Evolutionary conservation across 1,284 basidiomycete genomes (phyloP).

Genomic region (Stereum hirsutum): DNA sequence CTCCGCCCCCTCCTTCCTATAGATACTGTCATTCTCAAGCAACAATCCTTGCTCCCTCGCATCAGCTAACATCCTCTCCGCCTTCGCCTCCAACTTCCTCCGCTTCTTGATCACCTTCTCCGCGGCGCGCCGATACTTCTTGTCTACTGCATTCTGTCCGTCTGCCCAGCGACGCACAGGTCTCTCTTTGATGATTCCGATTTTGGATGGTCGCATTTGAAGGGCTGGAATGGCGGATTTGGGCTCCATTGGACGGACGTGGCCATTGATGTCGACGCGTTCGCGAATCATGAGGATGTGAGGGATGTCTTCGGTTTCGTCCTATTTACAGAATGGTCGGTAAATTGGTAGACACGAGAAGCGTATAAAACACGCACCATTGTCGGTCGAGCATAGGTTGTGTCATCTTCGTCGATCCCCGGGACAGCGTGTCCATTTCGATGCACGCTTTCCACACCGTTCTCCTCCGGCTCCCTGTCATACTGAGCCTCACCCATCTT

Average conservation of each 20-base stretch:
- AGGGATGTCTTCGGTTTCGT: slow-evolving; percentile 3
- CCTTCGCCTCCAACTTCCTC: slow-evolving; percentile 28
- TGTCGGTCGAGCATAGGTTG: no score
- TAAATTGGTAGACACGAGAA: no score
- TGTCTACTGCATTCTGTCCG: slow-evolving; percentile 54
- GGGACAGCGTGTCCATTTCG: background rate
- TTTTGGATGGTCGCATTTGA: slow-evolving; percentile 44
- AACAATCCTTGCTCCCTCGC: slow-evolving; percentile 39
- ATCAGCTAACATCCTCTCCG: slow-evolving; percentile 30
- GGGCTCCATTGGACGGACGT: slow-evolving; percentile 73
- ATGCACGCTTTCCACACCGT: background rate
- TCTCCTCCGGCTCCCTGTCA: background rate
- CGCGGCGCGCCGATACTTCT: slow-evolving; percentile 32
- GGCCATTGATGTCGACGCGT: slow-evolving; percentile 73
- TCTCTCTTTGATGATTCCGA: slow-evolving; percentile 62
- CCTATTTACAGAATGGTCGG: background rate
- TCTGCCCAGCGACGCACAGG: slow-evolving; percentile 46
- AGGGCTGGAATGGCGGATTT: slow-evolving; percentile 59
- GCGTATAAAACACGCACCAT: no score
- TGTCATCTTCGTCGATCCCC: no score
- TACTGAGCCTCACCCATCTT: background rate
- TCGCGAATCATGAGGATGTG: slow-evolving; percentile 66
- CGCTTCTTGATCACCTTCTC: slow-evolving; percentile 31
- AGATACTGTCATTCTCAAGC: slow-evolving; percentile 14
- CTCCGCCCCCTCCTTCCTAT: background rate